These are phyloP conservation scores for Diaporthe capsici DNA, from an alignment of 2,329 filamentous ascomycete genomes.

Conservation along the genomic window DNA sequence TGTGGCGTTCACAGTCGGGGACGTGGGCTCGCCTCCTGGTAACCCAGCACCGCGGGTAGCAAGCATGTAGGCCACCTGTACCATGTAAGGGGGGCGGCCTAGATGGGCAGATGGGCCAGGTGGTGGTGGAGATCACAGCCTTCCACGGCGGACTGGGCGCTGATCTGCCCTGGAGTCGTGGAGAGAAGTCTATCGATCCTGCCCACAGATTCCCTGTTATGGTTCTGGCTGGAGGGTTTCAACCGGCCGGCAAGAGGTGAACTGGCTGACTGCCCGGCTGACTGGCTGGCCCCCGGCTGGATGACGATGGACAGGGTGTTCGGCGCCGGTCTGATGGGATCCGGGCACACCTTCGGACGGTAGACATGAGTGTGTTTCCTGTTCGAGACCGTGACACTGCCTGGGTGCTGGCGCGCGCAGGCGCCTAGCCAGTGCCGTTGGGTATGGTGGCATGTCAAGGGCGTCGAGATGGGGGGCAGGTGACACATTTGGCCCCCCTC, in stretches of 20 bases:
- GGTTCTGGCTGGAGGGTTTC: not conserved
- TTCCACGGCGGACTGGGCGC: not conserved
- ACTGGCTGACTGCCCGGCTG: not conserved
- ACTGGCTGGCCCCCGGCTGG: not conserved
- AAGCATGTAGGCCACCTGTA: conserved; percentile 11
- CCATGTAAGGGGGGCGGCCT: not conserved
- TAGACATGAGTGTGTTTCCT: conserved; percentile 17
- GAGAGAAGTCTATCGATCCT: conserved; percentile 30
- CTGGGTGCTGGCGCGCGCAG: not conserved
- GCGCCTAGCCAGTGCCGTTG: conserved; percentile 19
- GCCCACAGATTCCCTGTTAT: conserved; percentile 2
- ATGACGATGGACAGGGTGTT: conserved; percentile 5
- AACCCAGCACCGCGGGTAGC: conserved; percentile 2
- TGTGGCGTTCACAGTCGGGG: conserved; percentile 9
- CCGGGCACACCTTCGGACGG: conserved; percentile 23
- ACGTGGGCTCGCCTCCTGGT: conserved; percentile 11
- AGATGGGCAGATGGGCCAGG: not conserved
- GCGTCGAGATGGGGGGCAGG: conserved; percentile 11
- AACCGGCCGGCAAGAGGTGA: conserved; percentile 4
- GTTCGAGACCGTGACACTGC: conserved; percentile 2
- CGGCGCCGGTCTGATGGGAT: conserved; percentile 23
- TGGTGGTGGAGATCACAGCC: conserved; percentile 29
- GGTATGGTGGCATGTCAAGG: conserved; percentile 3
- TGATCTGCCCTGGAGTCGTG: conserved; percentile 6
- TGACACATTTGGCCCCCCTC: conserved; percentile 26